Base-by-base conservation (phyloP, 441 rosid genomes). In the Omphalea diandra region DNA sequence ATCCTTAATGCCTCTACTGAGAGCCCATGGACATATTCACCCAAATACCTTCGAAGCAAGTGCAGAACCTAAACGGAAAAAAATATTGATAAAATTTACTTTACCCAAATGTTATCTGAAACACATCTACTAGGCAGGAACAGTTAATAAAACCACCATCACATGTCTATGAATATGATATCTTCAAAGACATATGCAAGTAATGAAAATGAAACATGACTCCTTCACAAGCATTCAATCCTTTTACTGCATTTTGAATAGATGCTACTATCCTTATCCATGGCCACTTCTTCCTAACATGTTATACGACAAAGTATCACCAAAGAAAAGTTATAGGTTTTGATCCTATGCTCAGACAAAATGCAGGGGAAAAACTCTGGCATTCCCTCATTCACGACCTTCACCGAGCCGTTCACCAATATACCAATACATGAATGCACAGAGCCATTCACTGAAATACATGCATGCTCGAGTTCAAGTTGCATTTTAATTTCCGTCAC, bases 1-100 rank as follows among this genome's bases (percentile, higher is more conserved):
- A 95, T 95, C 76, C 97, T 81, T 81, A 95, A 77, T 68, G 97
- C 98, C 84, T 95, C 99, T 15, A 69, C 80, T 1, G 99, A 95
- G 66, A 95, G 97, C 72, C 97, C 98, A 44, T 93, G 91, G 55
- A 95, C 99, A 75, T 95, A 93, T 77, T 95, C 97, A 20, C 99
- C 98, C 86, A 95, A 84, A 80, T 95, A 95, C 81, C 85, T 89
- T 76, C 95, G 96, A 81, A 95, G 98, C 90, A 95, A 84, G 81
- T 88, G 97, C 71, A 95, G 72, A 75, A 95, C 99, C 99, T 93
- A 78, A 76, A 76, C 79, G 18, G 43, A 70, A 32, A 47, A 65
- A 63, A 73, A 8, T 17, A 49, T 22, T 27, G 61, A 7, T 15
- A 58, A 31, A 54, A 68, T 54, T 38, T 27, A 59, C 26, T 12